Evolutionary conservation across 2,329 filamentous ascomycete genomes (phyloP), one percentile per base, ranked within the genome.

Genomic region (Ustilaginoidea virens): DNA sequence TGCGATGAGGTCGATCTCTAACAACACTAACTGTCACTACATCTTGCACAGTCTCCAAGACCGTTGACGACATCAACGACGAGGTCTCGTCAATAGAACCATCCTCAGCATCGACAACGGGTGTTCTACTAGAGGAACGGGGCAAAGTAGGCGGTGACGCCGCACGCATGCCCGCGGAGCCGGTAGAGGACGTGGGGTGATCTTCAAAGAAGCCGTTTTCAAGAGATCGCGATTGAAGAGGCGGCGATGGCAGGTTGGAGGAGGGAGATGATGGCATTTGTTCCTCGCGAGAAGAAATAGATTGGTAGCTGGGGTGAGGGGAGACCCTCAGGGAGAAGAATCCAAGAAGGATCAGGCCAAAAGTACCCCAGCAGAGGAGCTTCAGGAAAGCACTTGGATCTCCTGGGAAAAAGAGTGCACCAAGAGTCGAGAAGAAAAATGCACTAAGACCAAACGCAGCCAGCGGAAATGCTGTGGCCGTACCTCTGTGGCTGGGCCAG

Each of bases 401-500:
- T 22, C 83, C 82, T 3, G 82, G 80, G 46, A 93, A 86, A 23
- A 82, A 59, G 26, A 92, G 47, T 12, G 73, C 71, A 14, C 83
- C 81, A 19, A 92, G 55, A 3, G 76, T 65, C 1, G 90, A 87
- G 57, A 94, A 98, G 60, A 96, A 92, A 56, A 98, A 90, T 31
- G 90, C 90, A 49, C 86, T 94, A 33, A 98, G 58, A 3, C 90
- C 90, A 47, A 96, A 96, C 3, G 82, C 86, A 32, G 90, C 82
- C 32, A 96, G 56, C 5, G 90, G 87, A 43, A 96, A 90, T 1
- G 86, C 86, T 5, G 90, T 96, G 5, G 90, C 90, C 4, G 87
- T 93, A 31, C 90, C 90, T 38, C 90, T 73, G 49, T 92, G 79
- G 33, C 77, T 70, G 9, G 87, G 87, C 73, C 86, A 94, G 54